These are phyloP conservation scores for Aureobasidium subglaciale DNA, from an alignment of 2,329 filamentous ascomycete species.

Conservation along the genomic window DNA sequence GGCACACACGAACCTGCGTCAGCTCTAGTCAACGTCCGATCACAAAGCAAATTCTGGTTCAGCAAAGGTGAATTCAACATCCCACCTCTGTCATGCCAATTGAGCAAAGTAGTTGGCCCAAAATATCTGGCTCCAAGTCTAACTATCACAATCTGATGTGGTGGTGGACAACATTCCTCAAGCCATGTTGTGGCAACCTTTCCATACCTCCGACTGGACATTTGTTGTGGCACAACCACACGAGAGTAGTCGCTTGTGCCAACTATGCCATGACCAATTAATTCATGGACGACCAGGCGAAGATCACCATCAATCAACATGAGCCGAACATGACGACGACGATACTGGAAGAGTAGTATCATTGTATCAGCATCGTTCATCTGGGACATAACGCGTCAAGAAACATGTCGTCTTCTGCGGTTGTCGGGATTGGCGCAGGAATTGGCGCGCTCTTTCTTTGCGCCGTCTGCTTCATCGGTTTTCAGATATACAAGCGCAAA, in stretches of 20 bases:
- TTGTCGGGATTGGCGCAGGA: constrained; percentile 24
- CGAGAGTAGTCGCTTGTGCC: background rate
- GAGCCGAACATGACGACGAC: background rate
- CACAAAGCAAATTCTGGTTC: no score
- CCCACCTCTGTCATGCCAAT: no score
- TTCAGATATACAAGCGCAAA: constrained; percentile 22
- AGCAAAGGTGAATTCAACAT: no score
- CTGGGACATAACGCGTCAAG: constrained; percentile 5
- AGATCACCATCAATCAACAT: background rate
- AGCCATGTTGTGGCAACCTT: constrained; percentile 16
- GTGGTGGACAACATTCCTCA: constrained; percentile 13
- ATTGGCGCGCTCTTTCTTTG: constrained; percentile 23
- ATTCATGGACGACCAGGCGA: background rate
- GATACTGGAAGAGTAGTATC: no score
- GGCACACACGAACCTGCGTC: no score
- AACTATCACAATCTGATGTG: no score
- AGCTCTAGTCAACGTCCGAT: background rate
- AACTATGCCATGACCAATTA: background rate
- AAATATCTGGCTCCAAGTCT: no score
- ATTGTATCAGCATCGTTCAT: no score
- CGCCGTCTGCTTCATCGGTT: constrained; percentile 21
- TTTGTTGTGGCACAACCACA: background rate
- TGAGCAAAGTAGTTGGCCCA: no score
- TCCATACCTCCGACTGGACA: constrained; percentile 3
- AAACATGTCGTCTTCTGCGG: background rate